phyloP scores from a whole-genome alignment of 1,284 basidiomycete genomes.

The Neolentinus lepideus region DNA sequence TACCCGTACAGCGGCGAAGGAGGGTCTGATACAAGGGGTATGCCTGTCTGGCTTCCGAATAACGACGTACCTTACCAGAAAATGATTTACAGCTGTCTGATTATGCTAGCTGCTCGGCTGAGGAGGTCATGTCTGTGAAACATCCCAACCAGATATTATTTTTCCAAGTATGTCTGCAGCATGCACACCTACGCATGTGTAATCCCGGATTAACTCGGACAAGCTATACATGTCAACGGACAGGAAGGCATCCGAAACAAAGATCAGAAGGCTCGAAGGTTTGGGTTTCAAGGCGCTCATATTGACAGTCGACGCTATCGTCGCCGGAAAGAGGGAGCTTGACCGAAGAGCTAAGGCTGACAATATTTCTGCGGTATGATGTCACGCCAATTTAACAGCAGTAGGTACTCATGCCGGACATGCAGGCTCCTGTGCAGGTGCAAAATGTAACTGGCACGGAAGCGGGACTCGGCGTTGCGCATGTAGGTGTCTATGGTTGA shows the following conservation, averaged over 20 bases:
- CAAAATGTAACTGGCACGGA: slow-evolving; percentile 31
- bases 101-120: slow-evolving; percentile 44
- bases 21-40: slow-evolving; percentile 55
- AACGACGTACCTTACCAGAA: background rate
- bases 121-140: slow-evolving; percentile 46
- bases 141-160: slow-evolving; percentile 41
- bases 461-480: slow-evolving; percentile 32
- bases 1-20: slow-evolving; percentile 47
- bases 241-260: slow-evolving; percentile 42
- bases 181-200: background rate
- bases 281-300: slow-evolving; percentile 46
- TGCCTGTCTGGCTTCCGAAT: slow-evolving; percentile 8
- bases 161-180: slow-evolving; percentile 27
- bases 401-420: background rate
- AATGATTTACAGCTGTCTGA: slow-evolving; percentile 34
- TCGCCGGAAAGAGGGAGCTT: slow-evolving; percentile 50
- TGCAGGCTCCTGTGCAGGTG: slow-evolving; percentile 29
- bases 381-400: background rate
- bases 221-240: slow-evolving; percentile 51
- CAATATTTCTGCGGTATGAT: slow-evolving; percentile 20
- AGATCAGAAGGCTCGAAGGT: slow-evolving; percentile 42
- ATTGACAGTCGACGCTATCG: slow-evolving; percentile 64
- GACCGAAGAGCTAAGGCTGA: slow-evolving; percentile 24
- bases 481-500: slow-evolving; percentile 19
- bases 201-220: background rate